Evolutionary conservation across 2,329 filamentous ascomycete species (phyloP).

Genomic region (Penicillium sp.): DNA sequence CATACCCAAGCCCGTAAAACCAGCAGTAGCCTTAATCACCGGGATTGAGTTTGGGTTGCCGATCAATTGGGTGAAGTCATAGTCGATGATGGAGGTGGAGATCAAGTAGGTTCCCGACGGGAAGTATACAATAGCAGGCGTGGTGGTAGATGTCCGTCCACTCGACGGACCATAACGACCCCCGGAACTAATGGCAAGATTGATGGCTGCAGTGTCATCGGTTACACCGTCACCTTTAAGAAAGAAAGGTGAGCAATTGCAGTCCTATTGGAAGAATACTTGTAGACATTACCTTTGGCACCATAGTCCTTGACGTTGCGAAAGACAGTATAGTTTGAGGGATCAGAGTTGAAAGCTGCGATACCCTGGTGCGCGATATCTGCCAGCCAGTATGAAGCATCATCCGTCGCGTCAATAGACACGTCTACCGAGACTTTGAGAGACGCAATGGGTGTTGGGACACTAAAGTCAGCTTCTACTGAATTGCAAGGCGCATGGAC

Average conservation of each 20-base stretch:
- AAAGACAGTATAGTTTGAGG: slow-evolving; percentile 27
- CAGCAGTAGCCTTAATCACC: slow-evolving; percentile 53
- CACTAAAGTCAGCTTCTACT: neutral
- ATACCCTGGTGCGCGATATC: slow-evolving; percentile 34
- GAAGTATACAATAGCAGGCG: slow-evolving; percentile 59
- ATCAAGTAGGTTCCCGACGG: slow-evolving; percentile 61
- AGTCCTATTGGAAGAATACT: slow-evolving; percentile 32
- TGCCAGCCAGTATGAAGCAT: slow-evolving; percentile 33
- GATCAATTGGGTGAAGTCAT: slow-evolving; percentile 64
- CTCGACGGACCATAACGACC: slow-evolving; percentile 45
- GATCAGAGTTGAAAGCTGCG: slow-evolving; percentile 28
- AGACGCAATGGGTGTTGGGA: neutral
- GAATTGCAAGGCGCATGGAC: neutral
- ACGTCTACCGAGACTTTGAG: neutral
- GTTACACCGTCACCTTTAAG: slow-evolving; percentile 46
- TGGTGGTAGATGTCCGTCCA: slow-evolving; percentile 48
- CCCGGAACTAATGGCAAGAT: slow-evolving; percentile 47
- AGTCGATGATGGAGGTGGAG: slow-evolving; percentile 59
- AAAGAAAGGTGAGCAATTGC: slow-evolving; percentile 3
- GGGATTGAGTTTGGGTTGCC: slow-evolving; percentile 61
- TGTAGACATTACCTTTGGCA: slow-evolving; percentile 25
- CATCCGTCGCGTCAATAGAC: slow-evolving; percentile 6
- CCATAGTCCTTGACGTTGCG: slow-evolving; percentile 36
- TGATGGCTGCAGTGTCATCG: slow-evolving; percentile 61
- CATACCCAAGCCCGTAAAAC: slow-evolving; percentile 58